These are phyloP conservation scores for Puccinia hordei DNA, from an alignment of 1,284 basidiomycete genomes.

Conservation along the genomic window DNA sequence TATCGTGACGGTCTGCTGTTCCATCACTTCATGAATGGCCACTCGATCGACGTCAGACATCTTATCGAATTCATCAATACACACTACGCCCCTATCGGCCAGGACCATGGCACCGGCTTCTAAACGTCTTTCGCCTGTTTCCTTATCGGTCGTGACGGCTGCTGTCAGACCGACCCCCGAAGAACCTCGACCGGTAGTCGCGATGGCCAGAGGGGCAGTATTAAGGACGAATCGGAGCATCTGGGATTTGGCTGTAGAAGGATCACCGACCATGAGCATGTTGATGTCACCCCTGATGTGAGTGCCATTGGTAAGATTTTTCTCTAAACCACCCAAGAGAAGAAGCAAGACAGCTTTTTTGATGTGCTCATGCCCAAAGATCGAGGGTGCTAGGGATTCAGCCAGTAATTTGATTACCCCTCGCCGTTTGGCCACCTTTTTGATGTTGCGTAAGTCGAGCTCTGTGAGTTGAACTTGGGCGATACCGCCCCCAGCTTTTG, in stretches of 20 bases:
- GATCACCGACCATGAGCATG: conserved; percentile 98
- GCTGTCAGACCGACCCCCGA: conserved; percentile 98
- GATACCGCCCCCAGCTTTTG: conserved; percentile 93
- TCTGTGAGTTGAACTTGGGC: conserved; percentile 90
- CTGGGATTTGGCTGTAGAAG: conserved; percentile 96
- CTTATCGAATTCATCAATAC: conserved; percentile 99
- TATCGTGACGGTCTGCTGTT: conserved; percentile 93
- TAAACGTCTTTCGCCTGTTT: conserved; percentile 87
- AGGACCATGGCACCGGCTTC: conserved; percentile 99
- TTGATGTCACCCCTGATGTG: conserved; percentile 99
- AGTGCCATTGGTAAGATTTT: conserved; percentile 95
- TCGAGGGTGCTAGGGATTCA: conserved; percentile 93
- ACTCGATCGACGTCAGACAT: conserved; percentile 99
- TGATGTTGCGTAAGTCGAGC: conserved; percentile 93
- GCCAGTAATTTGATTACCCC: conserved; percentile 87
- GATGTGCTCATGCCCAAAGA: conserved; percentile 94
- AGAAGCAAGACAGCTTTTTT: conserved; percentile 90
- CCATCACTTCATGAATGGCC: conserved; percentile 99
- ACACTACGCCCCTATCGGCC: conserved; percentile 97
- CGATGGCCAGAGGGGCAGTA: conserved; percentile 94
- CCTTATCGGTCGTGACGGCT: conserved; percentile 97
- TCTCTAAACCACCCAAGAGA: conserved; percentile 92
- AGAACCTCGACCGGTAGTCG: conserved; percentile 94
- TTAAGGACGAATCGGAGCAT: conserved; percentile 93
- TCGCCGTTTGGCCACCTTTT: conserved; percentile 79